Evolutionary conservation across 2,329 filamentous ascomycete genomes (phyloP).

Genomic region (Fusarium nematophilum): DNA sequence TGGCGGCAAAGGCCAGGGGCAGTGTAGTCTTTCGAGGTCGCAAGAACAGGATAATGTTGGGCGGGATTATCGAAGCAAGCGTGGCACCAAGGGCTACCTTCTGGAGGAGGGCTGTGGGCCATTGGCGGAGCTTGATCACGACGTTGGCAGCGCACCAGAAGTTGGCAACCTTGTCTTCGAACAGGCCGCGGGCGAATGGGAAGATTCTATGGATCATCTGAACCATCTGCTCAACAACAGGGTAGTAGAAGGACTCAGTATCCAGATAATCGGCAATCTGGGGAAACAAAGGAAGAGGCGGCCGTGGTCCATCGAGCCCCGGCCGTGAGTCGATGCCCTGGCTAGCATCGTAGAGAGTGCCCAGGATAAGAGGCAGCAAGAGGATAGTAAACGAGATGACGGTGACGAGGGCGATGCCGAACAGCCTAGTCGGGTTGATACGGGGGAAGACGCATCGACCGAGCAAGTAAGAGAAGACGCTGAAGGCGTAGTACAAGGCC

Average conservation of each 20-base stretch:
- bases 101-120: conserved; percentile 78
- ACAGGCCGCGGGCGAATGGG: conserved; percentile 93
- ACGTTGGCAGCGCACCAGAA: conserved; percentile 96
- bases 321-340: conserved; percentile 69
- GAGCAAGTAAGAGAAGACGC: conserved; percentile 90
- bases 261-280: conserved; percentile 70
- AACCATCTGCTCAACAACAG: conserved; percentile 78
- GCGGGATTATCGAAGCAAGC: conserved; percentile 78
- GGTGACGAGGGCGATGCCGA: conserved; percentile 81
- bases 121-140: conserved; percentile 84
- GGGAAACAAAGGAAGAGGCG: conserved; percentile 71
- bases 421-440: conserved; percentile 73
- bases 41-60: conserved; percentile 82
- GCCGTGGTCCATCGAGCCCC: conserved; percentile 67
- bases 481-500: conserved; percentile 96
- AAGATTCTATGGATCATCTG: conserved; percentile 95
- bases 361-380: conserved; percentile 79
- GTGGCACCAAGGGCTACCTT: conserved; percentile 80
- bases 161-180: conserved; percentile 99
- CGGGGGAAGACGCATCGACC: conserved; percentile 85
- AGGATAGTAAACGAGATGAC: conserved; percentile 78
- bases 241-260: conserved; percentile 76
- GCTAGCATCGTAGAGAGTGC: conserved; percentile 75
- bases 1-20: conserved; percentile 82
- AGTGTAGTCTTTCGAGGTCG: conserved; percentile 81